phyloP scores from a whole-genome alignment of 2,329 filamentous ascomycete species.

The Colletotrichum higginsianum region DNA sequence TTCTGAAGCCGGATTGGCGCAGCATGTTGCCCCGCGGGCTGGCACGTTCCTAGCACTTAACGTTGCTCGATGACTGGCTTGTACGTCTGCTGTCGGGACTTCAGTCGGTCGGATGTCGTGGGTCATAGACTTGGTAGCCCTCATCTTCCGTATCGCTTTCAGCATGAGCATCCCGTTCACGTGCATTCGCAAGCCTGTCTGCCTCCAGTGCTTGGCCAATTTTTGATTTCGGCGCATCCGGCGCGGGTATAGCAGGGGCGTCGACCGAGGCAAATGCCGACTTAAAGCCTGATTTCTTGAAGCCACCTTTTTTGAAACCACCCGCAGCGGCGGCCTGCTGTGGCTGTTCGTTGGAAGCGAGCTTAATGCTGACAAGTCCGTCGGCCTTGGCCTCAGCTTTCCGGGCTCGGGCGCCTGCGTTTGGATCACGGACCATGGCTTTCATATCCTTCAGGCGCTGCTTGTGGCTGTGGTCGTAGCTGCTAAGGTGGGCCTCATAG shows the following conservation, averaged over 20 bases:
- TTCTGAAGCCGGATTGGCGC: neutral
- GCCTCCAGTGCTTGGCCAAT: slow-evolving; percentile 37
- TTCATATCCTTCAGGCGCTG: slow-evolving; percentile 92
- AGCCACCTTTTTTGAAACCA: slow-evolving; percentile 78
- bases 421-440: slow-evolving; percentile 82
- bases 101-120: slow-evolving; percentile 73
- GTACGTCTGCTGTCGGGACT: neutral
- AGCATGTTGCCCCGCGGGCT: neutral
- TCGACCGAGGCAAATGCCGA: slow-evolving; percentile 77
- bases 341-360: slow-evolving; percentile 57
- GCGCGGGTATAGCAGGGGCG: slow-evolving; percentile 45
- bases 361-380: slow-evolving; percentile 77
- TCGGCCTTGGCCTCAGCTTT: slow-evolving; percentile 80
- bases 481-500: slow-evolving; percentile 93
- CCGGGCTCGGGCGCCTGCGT: slow-evolving; percentile 74
- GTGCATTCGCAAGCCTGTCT: slow-evolving; percentile 44
- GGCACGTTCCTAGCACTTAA: neutral
- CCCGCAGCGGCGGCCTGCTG: slow-evolving; percentile 48
- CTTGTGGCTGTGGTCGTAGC: slow-evolving; percentile 96
- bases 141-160: slow-evolving; percentile 80
- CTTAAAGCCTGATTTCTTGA: slow-evolving; percentile 89
- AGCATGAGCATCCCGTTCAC: slow-evolving; percentile 39
- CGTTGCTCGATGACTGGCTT: neutral
- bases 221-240: slow-evolving; percentile 43
- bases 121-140: slow-evolving; percentile 78